Base-by-base conservation (phyloP, 371 early-diverging fungal species). In the Conidiobolus incongruus region DNA sequence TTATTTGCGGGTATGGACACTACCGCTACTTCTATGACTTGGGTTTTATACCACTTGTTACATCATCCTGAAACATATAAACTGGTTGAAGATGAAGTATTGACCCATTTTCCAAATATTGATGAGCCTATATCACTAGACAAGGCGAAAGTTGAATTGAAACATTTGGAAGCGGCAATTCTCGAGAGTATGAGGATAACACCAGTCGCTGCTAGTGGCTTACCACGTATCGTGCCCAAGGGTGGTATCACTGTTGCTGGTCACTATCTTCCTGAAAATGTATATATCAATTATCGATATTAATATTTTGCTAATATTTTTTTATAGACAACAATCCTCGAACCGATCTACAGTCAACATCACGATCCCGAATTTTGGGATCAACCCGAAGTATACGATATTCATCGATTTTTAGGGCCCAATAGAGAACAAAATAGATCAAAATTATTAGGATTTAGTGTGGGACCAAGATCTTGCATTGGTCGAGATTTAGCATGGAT, bases 141-240 rank as follows among this genome's bases (percentile, higher is more conserved):
- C 10, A 29, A 44, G 10, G 20, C 54, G 21, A 58, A 58, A 33
- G 23, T 19, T 6, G 40, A 52, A 30, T 54, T 52, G 23, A 42
- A 45, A 16, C 52, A 58, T 23, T 44, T 58, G 24, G 54, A 58
- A n/a, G 58, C 55, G 1, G 52, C 50, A 1, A 49, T 58, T 12
- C 35, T 48, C n/a, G 58, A 58, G 30, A 52, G 44, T 2, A n/a
- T 58, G 24, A 50, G 58, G n/a, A 20, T 52, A 13, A 38, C 30
- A 24, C 54, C 58, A 12, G 47, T 49, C 6, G 33, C 52, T 35
- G 42, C 42, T 7, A 43, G 38, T 12, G 50, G 52, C 5, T 15
- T 56, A 12, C 28, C 31, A 10, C 36, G 51, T 15, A 36, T 43
- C 15, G 26, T 34, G 6, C 44, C 51, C 5, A 22, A 26, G 19